phyloP scores from a whole-genome alignment of 306 rosid species.

The Vachellia pachyceras region DNA sequence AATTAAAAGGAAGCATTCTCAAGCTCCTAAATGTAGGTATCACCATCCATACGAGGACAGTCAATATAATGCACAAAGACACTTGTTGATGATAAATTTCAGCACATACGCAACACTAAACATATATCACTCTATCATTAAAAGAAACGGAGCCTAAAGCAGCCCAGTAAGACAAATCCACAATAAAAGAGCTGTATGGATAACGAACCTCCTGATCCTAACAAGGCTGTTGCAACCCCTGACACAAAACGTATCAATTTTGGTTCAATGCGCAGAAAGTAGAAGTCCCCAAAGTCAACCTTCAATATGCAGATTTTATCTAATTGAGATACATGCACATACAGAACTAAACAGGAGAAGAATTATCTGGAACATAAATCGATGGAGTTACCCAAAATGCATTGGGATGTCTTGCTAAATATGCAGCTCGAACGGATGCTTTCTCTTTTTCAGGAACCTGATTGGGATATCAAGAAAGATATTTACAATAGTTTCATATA shows the following conservation, averaged over 20 bases:
- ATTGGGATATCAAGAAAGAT: constrained; percentile 25
- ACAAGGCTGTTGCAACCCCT: constrained; percentile 89
- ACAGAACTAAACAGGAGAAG: constrained; percentile 15
- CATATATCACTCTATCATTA: not conserved
- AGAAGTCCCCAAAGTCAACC: constrained; percentile 99
- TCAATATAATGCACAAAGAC: constrained; percentile 16
- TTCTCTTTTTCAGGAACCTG: constrained; percentile 80
- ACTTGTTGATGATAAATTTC: constrained; percentile 10
- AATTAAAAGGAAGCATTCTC: constrained; percentile 15
- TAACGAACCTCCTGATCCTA: constrained; percentile 96
- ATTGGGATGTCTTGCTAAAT: constrained; percentile 85
- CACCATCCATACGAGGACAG: not conserved
- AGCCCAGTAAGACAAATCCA: constrained; percentile 29
- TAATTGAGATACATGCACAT: constrained; percentile 28
- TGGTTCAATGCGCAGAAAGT: constrained; percentile 82
- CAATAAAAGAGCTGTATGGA: constrained; percentile 25
- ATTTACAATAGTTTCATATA: constrained; percentile 31
- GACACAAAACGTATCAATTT: constrained; percentile 79
- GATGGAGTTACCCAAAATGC: constrained; percentile 85
- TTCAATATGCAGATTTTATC: constrained; percentile 49
- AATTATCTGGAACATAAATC: constrained; percentile 37
- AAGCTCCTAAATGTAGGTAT: not conserved
- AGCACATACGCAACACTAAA: not conserved
- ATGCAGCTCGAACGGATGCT: constrained; percentile 71
- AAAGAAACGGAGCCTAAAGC: not conserved